These are phyloP conservation scores for Neophaeococcomyces mojaviensis DNA, from an alignment of 2,329 filamentous ascomycete genomes.

Conservation along the genomic window DNA sequence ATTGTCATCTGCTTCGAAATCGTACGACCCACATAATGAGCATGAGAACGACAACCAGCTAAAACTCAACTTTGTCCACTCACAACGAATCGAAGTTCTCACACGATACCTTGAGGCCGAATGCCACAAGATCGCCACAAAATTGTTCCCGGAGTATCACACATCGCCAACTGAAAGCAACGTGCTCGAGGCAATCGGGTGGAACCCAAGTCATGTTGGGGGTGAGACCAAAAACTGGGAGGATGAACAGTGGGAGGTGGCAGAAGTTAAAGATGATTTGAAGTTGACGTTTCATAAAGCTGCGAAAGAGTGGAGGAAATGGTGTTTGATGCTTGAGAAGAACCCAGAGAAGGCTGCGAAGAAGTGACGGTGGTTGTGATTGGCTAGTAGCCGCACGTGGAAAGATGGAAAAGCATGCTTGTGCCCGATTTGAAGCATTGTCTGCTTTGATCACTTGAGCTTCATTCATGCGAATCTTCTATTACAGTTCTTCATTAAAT, in stretches of 20 bases:
- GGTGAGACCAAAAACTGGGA: conserved; percentile 33
- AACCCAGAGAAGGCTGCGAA: conserved; percentile 33
- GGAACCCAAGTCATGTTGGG: conserved; percentile 31
- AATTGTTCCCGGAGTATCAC: conserved; percentile 28
- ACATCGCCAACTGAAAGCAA: conserved; percentile 32
- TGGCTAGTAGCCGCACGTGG: neutral
- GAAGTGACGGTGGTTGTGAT: conserved; percentile 23
- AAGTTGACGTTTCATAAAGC: conserved; percentile 33
- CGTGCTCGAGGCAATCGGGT: conserved; percentile 38
- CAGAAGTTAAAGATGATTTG: conserved; percentile 36
- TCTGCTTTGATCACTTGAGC: no score
- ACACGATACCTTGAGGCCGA: conserved; percentile 32
- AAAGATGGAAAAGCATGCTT: no score
- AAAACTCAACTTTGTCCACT: conserved; percentile 31
- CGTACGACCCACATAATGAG: conserved; percentile 2
- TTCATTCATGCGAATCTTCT: no score
- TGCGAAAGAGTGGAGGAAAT: conserved; percentile 35
- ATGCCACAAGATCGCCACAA: conserved; percentile 31
- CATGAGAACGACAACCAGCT: conserved; percentile 27
- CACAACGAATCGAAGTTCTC: conserved; percentile 30
- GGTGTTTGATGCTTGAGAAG: conserved; percentile 32
- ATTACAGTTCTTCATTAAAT: no score
- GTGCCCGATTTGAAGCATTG: no score
- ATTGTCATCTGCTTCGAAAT: conserved; percentile 18
- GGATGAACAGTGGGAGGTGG: conserved; percentile 38